phyloP scores from a whole-genome alignment of 495 filamentous ascomycete genomes.

The Aeminium ludgeri region DNA sequence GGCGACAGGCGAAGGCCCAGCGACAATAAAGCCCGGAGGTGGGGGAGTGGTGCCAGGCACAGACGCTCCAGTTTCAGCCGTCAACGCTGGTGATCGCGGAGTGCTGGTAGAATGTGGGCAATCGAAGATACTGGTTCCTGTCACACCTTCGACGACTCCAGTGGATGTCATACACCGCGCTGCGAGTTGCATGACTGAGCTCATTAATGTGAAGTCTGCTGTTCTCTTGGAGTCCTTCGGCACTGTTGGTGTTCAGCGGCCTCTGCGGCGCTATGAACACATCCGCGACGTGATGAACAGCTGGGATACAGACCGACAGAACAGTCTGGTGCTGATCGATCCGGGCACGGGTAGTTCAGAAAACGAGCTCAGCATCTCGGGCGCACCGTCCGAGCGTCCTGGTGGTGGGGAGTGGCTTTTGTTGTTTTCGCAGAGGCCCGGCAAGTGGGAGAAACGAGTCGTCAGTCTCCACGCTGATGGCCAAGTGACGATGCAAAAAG shows the following conservation, averaged over 20 bases:
- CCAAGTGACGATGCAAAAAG: constrained; percentile 61
- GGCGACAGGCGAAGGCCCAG: neutral
- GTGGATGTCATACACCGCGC: constrained; percentile 51
- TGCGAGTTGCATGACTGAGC: constrained; percentile 33
- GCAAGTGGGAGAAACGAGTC: constrained; percentile 75
- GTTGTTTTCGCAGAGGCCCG: constrained; percentile 61
- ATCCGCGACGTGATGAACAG: constrained; percentile 82
- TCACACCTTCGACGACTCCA: constrained; percentile 59
- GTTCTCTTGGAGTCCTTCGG: constrained; percentile 60
- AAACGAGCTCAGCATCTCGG: constrained; percentile 32
- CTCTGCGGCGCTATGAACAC: constrained; percentile 71
- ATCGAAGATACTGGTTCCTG: constrained; percentile 40
- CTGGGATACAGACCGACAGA: constrained; percentile 66
- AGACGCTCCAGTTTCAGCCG: constrained; percentile 70
- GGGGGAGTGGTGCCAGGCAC: constrained; percentile 42
- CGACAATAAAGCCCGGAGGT: constrained; percentile 21
- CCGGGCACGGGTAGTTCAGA: constrained; percentile 31
- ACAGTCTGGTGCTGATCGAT: constrained; percentile 45
- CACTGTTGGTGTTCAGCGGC: constrained; percentile 63
- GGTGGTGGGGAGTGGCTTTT: constrained; percentile 47
- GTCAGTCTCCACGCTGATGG: constrained; percentile 59
- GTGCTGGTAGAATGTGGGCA: constrained; percentile 54
- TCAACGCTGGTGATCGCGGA: constrained; percentile 59
- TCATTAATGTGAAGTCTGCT: constrained; percentile 42
- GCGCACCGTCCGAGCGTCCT: constrained; percentile 42